A percentile compares a stretch with the other conserved stretches of the same genome.
phyloP scores from a whole-genome alignment of 306 rosid species.

The Carpinus viminea region DNA sequence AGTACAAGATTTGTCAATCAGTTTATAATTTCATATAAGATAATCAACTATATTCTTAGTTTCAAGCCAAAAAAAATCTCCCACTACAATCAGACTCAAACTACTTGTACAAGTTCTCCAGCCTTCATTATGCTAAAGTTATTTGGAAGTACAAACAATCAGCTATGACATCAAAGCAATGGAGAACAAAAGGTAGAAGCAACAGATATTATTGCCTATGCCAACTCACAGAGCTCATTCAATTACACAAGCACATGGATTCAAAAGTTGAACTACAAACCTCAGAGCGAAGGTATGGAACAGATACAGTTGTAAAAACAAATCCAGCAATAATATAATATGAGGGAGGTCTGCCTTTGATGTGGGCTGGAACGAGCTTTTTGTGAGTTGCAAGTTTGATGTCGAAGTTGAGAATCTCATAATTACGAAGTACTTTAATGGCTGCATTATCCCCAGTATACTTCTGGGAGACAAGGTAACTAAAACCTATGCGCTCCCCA shows the following conservation, averaged over 20 bases:
- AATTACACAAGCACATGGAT: neutral
- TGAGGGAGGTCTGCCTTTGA: conserved; percentile 89
- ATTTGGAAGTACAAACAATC: neutral
- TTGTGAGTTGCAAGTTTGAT: conserved; percentile 69
- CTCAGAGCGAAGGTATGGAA: conserved; percentile 99
- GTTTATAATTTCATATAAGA: no score
- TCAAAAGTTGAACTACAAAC: conserved; percentile 45
- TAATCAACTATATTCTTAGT: no score
- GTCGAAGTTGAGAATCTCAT: conserved; percentile 50
- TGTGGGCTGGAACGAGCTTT: conserved; percentile 86
- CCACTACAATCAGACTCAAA: conserved; percentile 3
- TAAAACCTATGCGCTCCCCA: conserved; percentile 95
- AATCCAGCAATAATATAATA: conserved; percentile 94
- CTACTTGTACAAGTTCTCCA: conserved; percentile 5
- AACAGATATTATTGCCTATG: neutral
- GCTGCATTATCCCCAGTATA: conserved; percentile 55
- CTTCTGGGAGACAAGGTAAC: conserved; percentile 52
- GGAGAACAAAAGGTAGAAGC: neutral
- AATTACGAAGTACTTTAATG: conserved; percentile 69
- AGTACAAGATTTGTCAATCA: conserved; percentile 9
- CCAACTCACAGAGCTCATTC: neutral
- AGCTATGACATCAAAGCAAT: neutral
- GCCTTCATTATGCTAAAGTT: conserved; percentile 7
- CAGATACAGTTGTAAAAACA: conserved; percentile 86
- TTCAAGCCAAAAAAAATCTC: neutral